Evolutionary conservation across 2,329 filamentous ascomycete species (phyloP).

Genomic region (Fusarium sp.): DNA sequence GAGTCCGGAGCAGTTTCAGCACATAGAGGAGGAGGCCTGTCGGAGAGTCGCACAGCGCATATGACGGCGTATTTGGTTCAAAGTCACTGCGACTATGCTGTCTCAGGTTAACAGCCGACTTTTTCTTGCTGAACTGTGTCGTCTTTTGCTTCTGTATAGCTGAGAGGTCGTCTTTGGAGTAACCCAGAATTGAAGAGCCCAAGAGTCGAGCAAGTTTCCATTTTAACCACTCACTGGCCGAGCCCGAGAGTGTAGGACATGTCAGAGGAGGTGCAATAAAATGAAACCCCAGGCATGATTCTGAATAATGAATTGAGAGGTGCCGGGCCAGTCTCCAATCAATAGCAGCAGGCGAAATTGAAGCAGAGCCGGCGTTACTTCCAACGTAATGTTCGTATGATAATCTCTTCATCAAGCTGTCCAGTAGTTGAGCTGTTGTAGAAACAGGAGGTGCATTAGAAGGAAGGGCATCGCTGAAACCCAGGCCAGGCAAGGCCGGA

Average conservation of each 20-base stretch:
- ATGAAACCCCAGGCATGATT: slow-evolving; percentile 67
- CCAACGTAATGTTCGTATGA: slow-evolving; percentile 68
- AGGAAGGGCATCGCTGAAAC: slow-evolving; percentile 71
- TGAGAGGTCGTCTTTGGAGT: slow-evolving; percentile 61
- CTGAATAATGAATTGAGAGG: slow-evolving; percentile 57
- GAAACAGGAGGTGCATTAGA: slow-evolving; percentile 59
- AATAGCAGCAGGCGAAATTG: slow-evolving; percentile 56
- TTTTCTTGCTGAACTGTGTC: slow-evolving; percentile 11
- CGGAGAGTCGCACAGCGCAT: slow-evolving; percentile 70
- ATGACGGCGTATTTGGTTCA: slow-evolving; percentile 65
- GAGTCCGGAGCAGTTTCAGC: slow-evolving; percentile 56
- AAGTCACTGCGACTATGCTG: slow-evolving; percentile 45
- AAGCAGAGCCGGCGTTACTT: slow-evolving; percentile 61
- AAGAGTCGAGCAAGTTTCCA: slow-evolving; percentile 64
- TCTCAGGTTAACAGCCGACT: slow-evolving; percentile 37
- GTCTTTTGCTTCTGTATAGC: slow-evolving; percentile 47
- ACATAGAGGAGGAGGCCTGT: slow-evolving; percentile 66
- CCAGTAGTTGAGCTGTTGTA: slow-evolving; percentile 64
- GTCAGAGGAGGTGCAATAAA: slow-evolving; percentile 66
- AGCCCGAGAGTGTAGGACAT: slow-evolving; percentile 56
- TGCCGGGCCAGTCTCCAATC: slow-evolving; percentile 61
- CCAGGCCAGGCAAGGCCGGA: slow-evolving; percentile 71
- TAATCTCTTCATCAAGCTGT: slow-evolving; percentile 67
- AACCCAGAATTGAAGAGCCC: slow-evolving; percentile 62
- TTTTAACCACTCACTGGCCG: slow-evolving; percentile 61